Evolutionary conservation across 345 rosid genomes (phyloP).

Genomic region (Jatropha curcas): DNA sequence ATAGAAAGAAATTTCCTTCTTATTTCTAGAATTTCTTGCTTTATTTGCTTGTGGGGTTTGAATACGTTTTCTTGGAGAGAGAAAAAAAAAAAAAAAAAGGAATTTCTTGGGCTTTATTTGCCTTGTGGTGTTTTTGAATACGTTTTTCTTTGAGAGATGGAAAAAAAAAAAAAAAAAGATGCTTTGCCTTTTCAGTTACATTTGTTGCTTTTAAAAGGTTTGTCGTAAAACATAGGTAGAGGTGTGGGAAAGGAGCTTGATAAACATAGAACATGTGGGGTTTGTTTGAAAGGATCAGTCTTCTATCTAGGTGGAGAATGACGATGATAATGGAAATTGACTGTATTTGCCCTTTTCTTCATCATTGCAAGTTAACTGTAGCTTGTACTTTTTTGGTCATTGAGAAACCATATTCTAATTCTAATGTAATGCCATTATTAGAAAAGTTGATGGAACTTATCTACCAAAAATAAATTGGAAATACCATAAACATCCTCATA

Average conservation of each 20-base stretch:
- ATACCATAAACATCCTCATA: too few relatives aligned
- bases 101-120: background rate
- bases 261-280: background rate
- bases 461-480: too few relatives aligned
- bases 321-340: background rate
- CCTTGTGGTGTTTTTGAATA: constrained; percentile 11
- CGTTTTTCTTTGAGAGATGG: background rate
- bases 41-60: constrained; percentile 8
- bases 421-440: too few relatives aligned
- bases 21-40: background rate
- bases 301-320: background rate
- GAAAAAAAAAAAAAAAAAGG: background rate
- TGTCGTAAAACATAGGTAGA: too few relatives aligned
- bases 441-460: too few relatives aligned
- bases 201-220: background rate
- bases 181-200: constrained; percentile 11
- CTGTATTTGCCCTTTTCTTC: background rate
- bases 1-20: background rate
- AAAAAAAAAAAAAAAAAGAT: background rate
- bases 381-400: too few relatives aligned
- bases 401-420: too few relatives aligned
- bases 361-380: background rate
- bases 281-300: background rate
- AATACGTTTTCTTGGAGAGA: constrained; percentile 2
- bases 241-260: background rate